phyloP scores from a whole-genome alignment of 352 stramenopile species.

The Globisporangium canariense region DNA sequence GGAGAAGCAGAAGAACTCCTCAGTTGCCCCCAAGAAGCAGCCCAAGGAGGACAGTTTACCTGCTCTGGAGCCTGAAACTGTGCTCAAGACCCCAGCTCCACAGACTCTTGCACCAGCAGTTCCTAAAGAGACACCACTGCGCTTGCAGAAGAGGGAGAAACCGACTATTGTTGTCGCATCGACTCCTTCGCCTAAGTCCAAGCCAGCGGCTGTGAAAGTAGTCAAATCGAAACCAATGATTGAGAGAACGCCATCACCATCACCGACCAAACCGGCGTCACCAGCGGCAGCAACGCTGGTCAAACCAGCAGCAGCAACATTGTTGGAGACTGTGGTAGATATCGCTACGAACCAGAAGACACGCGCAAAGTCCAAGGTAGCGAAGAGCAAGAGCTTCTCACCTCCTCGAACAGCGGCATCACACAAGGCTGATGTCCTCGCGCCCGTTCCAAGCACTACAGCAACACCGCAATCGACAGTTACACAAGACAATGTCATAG shows the following conservation, averaged over 20 bases:
- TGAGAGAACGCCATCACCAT: background rate
- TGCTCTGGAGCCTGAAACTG: background rate
- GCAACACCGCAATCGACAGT: background rate
- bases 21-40: background rate
- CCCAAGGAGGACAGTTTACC: background rate
- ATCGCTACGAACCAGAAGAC: background rate
- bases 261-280: background rate
- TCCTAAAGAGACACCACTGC: background rate
- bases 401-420: background rate
- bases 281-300: background rate
- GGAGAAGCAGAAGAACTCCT: constrained; percentile 7
- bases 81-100: background rate
- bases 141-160: background rate
- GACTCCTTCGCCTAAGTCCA: background rate
- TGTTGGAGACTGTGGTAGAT: background rate
- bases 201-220: background rate
- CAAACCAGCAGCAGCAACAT: background rate
- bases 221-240: background rate
- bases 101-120: background rate
- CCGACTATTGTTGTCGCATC: background rate
- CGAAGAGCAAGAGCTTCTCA: background rate
- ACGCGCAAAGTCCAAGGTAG: background rate
- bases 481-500: background rate
- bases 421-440: background rate
- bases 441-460: background rate